A percentile compares a stretch with the other conserved stretches of the same genome.
phyloP scores from a whole-genome alignment of 371 early-diverging fungal genomes.

The Haplosporangium sp. region DNA sequence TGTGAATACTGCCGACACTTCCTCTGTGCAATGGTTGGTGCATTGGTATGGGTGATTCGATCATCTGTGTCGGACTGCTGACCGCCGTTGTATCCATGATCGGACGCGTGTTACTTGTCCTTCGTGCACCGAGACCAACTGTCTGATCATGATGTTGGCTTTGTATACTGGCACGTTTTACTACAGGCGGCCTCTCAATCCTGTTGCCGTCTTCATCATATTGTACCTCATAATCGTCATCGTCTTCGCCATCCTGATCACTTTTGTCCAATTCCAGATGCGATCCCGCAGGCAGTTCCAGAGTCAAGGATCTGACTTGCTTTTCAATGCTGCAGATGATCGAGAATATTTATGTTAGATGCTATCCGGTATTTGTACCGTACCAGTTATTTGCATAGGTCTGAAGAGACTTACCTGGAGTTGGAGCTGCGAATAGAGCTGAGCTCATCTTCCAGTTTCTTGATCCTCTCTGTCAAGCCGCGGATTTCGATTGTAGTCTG shows the following conservation, averaged over 20 bases:
- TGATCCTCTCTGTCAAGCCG: conserved; percentile 41
- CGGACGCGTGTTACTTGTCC: conserved; percentile 19
- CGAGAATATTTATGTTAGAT: too few relatives aligned
- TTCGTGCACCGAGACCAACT: conserved; percentile 19
- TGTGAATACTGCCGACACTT: conserved; percentile 46
- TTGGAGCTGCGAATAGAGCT: conserved; percentile 30
- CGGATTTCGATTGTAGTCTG: conserved; percentile 48
- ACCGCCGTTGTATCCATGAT: conserved; percentile 15
- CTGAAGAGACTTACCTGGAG: conserved; percentile 22
- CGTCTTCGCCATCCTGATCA: conserved; percentile 26
- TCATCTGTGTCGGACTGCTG: conserved; percentile 30
- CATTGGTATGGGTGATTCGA: conserved; percentile 40
- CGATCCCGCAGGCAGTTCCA: conserved; percentile 13
- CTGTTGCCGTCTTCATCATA: conserved; percentile 55
- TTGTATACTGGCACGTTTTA: conserved; percentile 17
- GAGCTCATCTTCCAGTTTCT: conserved; percentile 47
- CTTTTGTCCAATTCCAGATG: conserved; percentile 13
- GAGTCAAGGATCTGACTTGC: conserved; percentile 28
- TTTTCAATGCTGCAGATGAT: conserved; percentile 25
- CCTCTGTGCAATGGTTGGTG: conserved; percentile 30
- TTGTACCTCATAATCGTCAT: conserved; percentile 48
- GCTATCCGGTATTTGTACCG: too few relatives aligned
- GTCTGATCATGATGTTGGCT: conserved; percentile 8
- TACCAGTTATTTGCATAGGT: too few relatives aligned
- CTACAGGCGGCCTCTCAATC: conserved; percentile 31